Base-by-base conservation (phyloP, 2,329 filamentous ascomycete genomes). In the Botrytis tulipae region DNA sequence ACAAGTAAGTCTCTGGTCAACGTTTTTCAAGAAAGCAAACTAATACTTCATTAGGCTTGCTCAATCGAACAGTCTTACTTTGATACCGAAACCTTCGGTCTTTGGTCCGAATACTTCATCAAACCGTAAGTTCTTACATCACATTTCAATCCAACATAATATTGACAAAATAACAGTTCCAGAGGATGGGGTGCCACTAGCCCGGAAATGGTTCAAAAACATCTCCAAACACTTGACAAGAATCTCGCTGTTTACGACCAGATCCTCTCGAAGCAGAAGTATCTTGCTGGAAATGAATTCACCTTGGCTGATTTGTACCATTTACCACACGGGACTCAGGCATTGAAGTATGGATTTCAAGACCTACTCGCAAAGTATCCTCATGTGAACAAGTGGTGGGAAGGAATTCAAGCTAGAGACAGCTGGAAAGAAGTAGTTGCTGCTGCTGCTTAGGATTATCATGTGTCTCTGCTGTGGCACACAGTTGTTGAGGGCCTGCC, bases 241-340 rank as follows among this genome's bases (percentile, higher is more conserved):
- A 72, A 68, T 22, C 59, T 78, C 37, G 75, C 72, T n/a, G 65
- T 73, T 25, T 78, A 77, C 48, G 75, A 78, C 20, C 46, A 66
- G 18, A 74, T 78, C 63, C 74, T 78, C 9, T 65, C 74, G 16
- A 74, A 77, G 48, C 74, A 76, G 65, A 75, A 75, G 37, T 78
- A 77, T 73, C 68, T 78, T 51, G 76, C 73, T n/a, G 77, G 77
- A 46, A 71, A 78, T 46, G 59, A 78, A 35, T 35, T 78, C 42
- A 76, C 76, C 16, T 71, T 78, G 51, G 75, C 61, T 40, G 75
- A 78, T 71, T 57, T 78, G 29, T 75, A 73, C 59, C 74, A 78
- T 54, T 68, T 78, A 59, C 73, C 77, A 16, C 63, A 77, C 71
- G 71, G 63, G 22, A 57, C 70, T 10, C 35, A 73, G 35, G 46